Percentiles rank a stretch among this genome's conserved stretches.
Evolutionary conservation across 106 monocot genomes (phyloP).

Genomic region (Cymbidium sinense): DNA sequence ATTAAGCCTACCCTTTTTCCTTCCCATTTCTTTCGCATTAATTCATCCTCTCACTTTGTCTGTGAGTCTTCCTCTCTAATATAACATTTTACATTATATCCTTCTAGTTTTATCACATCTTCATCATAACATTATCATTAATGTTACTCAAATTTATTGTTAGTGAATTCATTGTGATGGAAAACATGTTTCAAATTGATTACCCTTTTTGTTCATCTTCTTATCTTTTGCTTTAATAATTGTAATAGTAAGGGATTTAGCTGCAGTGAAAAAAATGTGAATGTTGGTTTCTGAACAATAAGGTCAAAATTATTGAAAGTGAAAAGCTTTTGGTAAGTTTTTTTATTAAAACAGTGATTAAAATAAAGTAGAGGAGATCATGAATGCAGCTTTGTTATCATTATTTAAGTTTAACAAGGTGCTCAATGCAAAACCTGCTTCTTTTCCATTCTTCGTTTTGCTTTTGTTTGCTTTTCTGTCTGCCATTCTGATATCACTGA

Average conservation of each 20-base stretch:
- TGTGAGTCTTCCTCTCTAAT: too few relatives aligned
- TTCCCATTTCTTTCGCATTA: too few relatives aligned
- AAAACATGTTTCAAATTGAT: neutral
- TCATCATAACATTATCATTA: too few relatives aligned
- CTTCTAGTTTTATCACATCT: too few relatives aligned
- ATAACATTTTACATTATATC: too few relatives aligned
- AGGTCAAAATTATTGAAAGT: neutral
- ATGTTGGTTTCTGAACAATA: neutral
- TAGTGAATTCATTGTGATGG: neutral
- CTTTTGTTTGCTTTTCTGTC: conserved; percentile 22
- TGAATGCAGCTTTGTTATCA: neutral
- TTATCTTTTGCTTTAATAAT: neutral
- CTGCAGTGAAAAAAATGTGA: neutral
- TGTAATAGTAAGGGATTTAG: neutral
- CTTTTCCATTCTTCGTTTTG: conserved; percentile 8
- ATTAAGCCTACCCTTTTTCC: neutral
- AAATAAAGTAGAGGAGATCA: neutral
- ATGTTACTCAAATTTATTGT: too few relatives aligned
- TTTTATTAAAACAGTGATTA: neutral
- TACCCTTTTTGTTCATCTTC: neutral
- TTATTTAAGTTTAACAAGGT: neutral
- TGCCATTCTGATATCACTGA: conserved; percentile 24
- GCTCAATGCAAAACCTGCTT: conserved; percentile 13
- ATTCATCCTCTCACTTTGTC: too few relatives aligned
- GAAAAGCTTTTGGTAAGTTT: neutral